These are phyloP conservation scores for Chimonanthus salicifolius DNA, from an alignment of 164 flowering plant species.

Conservation along the genomic window DNA sequence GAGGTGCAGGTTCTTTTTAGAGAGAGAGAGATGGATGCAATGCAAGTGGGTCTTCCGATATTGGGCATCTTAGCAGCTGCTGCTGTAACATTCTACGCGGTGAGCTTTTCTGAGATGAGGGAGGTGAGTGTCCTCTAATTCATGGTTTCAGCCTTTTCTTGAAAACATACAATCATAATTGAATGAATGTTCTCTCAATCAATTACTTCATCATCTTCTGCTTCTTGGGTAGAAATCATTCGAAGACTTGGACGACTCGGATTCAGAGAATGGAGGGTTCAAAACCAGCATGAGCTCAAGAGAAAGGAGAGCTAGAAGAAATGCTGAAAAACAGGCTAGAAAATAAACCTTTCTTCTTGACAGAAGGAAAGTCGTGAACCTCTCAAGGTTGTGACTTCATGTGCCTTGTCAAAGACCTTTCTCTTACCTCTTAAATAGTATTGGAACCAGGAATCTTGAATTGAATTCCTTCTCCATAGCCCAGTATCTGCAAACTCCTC, in stretches of 20 bases:
- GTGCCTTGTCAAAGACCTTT: too few relatives aligned
- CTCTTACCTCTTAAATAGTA: too few relatives aligned
- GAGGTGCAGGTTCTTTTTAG: too few relatives aligned
- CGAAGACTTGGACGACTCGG: conserved; percentile 43
- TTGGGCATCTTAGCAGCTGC: conserved; percentile 67
- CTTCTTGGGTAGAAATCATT: conserved; percentile 50
- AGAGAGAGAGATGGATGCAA: conserved; percentile 11
- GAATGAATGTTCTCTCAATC: neutral
- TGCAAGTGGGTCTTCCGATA: conserved; percentile 55
- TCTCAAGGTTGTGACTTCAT: too few relatives aligned
- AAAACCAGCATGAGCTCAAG: conserved; percentile 48
- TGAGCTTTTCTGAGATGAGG: conserved; percentile 65
- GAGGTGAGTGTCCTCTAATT: conserved; percentile 34
- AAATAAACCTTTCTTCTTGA: neutral
- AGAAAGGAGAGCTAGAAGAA: conserved; percentile 48
- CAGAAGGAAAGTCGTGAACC: too few relatives aligned
- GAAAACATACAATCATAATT: neutral
- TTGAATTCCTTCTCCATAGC: too few relatives aligned
- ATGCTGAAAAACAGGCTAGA: conserved; percentile 23
- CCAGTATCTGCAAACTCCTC: too few relatives aligned
- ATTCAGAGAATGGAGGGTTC: conserved; percentile 31
- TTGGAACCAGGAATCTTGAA: too few relatives aligned
- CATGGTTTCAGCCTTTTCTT: neutral
- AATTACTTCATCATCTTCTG: neutral
- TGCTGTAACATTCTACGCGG: conserved; percentile 66